A percentile compares a stretch with the other conserved stretches of the same genome.
Conservation (phyloP, 2,329 filamentous ascomycete genomes). For the Cadophora sp. region DNA sequence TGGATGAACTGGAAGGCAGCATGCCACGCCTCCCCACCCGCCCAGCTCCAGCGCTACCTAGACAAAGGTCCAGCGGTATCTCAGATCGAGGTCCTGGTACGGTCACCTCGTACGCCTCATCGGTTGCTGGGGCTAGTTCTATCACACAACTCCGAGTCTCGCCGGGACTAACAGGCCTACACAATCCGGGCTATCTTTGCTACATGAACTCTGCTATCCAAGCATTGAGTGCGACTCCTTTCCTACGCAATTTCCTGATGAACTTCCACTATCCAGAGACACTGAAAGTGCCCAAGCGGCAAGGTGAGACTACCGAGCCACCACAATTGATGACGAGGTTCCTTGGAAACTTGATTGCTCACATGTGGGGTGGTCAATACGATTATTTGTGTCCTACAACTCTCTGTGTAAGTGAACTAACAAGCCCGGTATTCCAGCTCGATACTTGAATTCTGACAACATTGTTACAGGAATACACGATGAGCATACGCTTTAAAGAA, state of each 20-base stretch:
- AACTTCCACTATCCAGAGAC: constrained; percentile 58
- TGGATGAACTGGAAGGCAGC: constrained; percentile 40
- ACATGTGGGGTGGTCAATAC: constrained; percentile 47
- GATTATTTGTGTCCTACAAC: constrained; percentile 58
- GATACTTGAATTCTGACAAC: constrained; percentile 20
- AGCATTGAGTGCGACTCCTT: constrained; percentile 75
- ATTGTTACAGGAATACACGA: constrained; percentile 36
- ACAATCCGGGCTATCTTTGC: constrained; percentile 84
- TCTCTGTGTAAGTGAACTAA: constrained; percentile 57
- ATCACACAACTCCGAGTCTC: constrained; percentile 51
- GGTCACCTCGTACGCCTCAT: constrained; percentile 46
- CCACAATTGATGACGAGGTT: constrained; percentile 67
- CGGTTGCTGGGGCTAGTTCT: constrained; percentile 48
- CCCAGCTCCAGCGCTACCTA: constrained; percentile 60
- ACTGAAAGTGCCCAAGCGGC: constrained; percentile 68
- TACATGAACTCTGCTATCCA: constrained; percentile 95
- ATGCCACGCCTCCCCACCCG: constrained; percentile 47
- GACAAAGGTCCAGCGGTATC: constrained; percentile 81
- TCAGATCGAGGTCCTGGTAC: constrained; percentile 57
- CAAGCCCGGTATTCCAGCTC: neutral
- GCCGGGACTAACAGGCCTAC: constrained; percentile 73
- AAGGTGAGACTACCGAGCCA: constrained; percentile 58
- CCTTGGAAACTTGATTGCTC: constrained; percentile 61
- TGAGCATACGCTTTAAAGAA: constrained; percentile 27
- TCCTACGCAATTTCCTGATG: constrained; percentile 71